Base-by-base conservation (phyloP, 2,329 filamentous ascomycete genomes). In the Diaporthe destruens region DNA sequence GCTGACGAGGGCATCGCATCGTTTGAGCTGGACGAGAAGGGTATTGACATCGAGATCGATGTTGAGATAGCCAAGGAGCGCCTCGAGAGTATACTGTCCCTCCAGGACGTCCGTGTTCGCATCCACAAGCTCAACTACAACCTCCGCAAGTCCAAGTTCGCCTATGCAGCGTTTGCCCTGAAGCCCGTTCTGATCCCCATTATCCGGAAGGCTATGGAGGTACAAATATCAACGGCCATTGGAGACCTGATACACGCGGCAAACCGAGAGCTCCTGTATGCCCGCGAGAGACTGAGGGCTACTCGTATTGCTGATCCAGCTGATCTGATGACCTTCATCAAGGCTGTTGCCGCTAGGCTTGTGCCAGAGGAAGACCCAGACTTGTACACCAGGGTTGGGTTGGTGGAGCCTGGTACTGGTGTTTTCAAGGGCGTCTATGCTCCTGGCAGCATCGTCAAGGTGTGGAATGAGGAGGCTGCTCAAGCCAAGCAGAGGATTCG, bases 71-170 rank as follows among this genome's bases (percentile, higher is more conserved):
- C 92, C 61, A 91, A 91, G 72, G 92, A 95, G 75, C 87, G 88
- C 1, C 82, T 97, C 2, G 95, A 98, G 78, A 90, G 95, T 77
- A 92, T 98, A 14, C 87, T 98, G 11, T 91, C 92, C 0, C 87
- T 98, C 6, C 90, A 90, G 51, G 87, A 87, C 14, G 95, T 98
- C 11, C 87, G 91, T 2, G 95, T 98, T 0, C 88, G 90, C 76
- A 93, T 98, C 74, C 95, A 98, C 84, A 95, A 96, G 79, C 90
- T 98, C 18, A 89, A 93, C 79, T 98, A 97, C 84, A 90, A 85
- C 0, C 84, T 98, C 39, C 88, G 89, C 51, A 90, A 92, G 80
- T 94, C 91, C 81, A 94, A 91, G 79, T 93, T 97, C 81, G 89
- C 90, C 36, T 93, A 93, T 81, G 81, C 97, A 0, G 90, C 92